Base-by-base conservation (phyloP, 2,329 filamentous ascomycete species). In the Alternaria triticina region DNA sequence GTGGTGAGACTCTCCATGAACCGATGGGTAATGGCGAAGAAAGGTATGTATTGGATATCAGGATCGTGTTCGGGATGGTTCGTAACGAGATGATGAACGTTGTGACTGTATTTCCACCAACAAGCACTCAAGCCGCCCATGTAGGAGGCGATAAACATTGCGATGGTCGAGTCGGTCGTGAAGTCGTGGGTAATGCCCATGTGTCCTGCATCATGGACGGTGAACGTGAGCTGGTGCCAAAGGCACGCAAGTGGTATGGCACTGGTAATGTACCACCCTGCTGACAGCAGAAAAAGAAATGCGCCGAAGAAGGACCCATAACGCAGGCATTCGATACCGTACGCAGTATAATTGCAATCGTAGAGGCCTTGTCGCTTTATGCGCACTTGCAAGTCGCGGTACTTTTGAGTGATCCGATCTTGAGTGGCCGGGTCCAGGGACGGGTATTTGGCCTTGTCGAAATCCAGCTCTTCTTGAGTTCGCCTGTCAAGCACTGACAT, bases 31-130 rank as follows among this genome's bases (percentile, higher is more conserved):
- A 89, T 87, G 54, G 90, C 89, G 72, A 92, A 91, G 54, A 92
- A 84, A 0, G 90, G 90, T 55, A 91, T 83, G 76, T 92, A 89
- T 68, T 91, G 87, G 71, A 97, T 98, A 77, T 98, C 95, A 0
- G 96, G 95, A 77, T 98, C 95, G 77, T 98, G 95, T 79, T 97
- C 96, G 13, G 94, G 92, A 46, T 91, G 91, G 79, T 98, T 98
- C 17, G 96, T 98, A 56, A 98, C 91, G 70, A 98, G 94, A 76
- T 98, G 95, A 77, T 98, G 95, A 9, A 97, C 94, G 75, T 98
- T 98, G 81, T 98, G 95, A 77, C 90, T 97, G 65, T 89, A 87
- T 82, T 98, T 98, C 95, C 96, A 99, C 96, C 96, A 99, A 47
- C 95, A 93, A 57, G 97, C 82, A 25, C 93, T 97, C 33, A 99